Evolutionary conservation across 257 asterid species (phyloP), one percentile per base, ranked within the genome.

Genomic region (Gentiana macrophylla): DNA sequence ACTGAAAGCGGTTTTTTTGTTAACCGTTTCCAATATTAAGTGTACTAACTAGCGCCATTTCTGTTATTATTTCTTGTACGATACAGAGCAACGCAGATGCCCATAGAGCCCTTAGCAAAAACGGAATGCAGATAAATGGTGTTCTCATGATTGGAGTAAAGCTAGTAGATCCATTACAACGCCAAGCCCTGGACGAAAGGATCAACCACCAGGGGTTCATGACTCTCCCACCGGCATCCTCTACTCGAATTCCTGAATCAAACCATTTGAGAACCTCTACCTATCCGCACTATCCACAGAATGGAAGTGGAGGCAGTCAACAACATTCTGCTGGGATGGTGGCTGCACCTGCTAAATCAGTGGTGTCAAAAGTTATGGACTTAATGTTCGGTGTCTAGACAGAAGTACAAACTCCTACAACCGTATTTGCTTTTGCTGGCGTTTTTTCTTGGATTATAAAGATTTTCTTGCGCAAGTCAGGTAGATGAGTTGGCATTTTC

Each of bases 141-240:
- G 94, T 82, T 59, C 93, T 92, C 49, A 88, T 92, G 52, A 71
- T 92, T 6, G 99, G 99, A 53, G 99, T 88, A 70, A 92, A 92
- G 74, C 86, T 75, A 4, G 89, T 81, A 52, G 97, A 92, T 70
- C 94, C 86, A 6, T 75, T 80, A 77, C 97, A 88, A 71, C 81
- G 86, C 1, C 89, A 76, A 41, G 81, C 76, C 11, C 78, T 92
- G 51, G 77, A 83, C 33, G 94, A 86, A 63, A 80, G 84, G 72
- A 77, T 84, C 55, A 84, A 71, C 75, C 67, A 79, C 60, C 88
- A 78, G 66, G 99, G 97, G 50, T 85, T 92, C 61, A 73, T 85
- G 85, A 74, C 97, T 60, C 64, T 81, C 37, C 90, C 85, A 0
- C 93, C 84, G 1, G 69, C 83, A 4, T 72, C 87, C 10, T 68